Evolutionary conservation across 2,329 filamentous ascomycete genomes (phyloP), one percentile per base, ranked within the genome.

Genomic region (Fusarium sp.): DNA sequence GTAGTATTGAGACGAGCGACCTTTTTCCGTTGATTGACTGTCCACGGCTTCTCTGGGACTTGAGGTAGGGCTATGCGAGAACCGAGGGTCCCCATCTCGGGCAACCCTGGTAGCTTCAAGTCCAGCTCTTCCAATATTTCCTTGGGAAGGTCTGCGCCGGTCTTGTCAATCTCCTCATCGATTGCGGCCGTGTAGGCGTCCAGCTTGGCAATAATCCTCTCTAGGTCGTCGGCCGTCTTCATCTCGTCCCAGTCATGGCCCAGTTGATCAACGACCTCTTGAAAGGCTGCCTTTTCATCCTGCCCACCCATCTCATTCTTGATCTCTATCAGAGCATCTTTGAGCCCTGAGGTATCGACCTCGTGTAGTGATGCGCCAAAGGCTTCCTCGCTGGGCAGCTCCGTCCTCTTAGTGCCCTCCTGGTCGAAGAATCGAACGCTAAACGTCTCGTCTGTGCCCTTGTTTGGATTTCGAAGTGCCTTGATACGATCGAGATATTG

Each of bases 341-440:
- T 82, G 23, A 85, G 73, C 16, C 83, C 80, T 6, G 81, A 82
- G 6, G 80, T 80, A 57, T 84, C 83, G 39, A 83, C 73, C 13
- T 75, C 73, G 70, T 82, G 77, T 6, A 87, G 64, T 0, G 84
- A 83, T 25, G 83, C 78, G 37, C 77, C 80, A 67, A 87, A 87
- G 9, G 83, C 83, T n/a, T 84, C 80, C 57, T 84, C 80, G 67
- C 81, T 76, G 11, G 75, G 72, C 20, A 89, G 78, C 71, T 84
- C 82, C 18, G 79, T 83, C 14, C 86, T 74, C 9, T 77, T 75
- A 34, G 79, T 73, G 4, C 82, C 81, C 16, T 83, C 82, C 76
- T 89, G 85, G 64, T 90, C 87, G 70, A 88, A 90, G 76, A 84
- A 88, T 10, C 84, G 83, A 13, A 88, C 82, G 4, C 81, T 80